Percentiles rank a stretch among this genome's conserved stretches.
Conservation (phyloP, 257 asterid species). For the Petunia secreta region DNA sequence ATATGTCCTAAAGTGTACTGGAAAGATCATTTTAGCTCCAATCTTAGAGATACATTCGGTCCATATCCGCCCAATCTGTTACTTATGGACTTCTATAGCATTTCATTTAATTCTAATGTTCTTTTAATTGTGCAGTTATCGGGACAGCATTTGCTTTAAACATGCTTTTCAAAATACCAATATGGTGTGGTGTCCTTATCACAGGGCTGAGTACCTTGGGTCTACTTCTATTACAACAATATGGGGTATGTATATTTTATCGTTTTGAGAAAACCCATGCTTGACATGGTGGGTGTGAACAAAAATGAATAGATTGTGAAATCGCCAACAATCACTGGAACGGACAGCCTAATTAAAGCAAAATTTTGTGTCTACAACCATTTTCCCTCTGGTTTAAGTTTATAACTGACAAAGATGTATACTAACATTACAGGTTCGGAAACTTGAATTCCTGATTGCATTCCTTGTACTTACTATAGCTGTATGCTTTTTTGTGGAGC, state of each 20-base stretch:
- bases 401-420: neutral
- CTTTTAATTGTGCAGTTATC: constrained; percentile 55
- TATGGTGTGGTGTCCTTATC: constrained; percentile 94
- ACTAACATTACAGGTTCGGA: constrained; percentile 68
- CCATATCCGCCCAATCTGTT: too few species aligned
- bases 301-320: constrained; percentile 3
- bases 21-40: too few species aligned
- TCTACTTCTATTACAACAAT: constrained; percentile 84
- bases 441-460: constrained; percentile 84
- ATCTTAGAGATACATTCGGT: too few species aligned
- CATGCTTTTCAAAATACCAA: constrained; percentile 89
- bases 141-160: constrained; percentile 98
- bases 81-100: neutral
- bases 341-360: neutral
- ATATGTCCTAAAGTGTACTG: too few species aligned
- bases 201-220: constrained; percentile 90
- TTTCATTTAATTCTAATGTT: neutral
- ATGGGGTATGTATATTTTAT: constrained; percentile 66
- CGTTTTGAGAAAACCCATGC: neutral
- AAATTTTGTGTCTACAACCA: too few species aligned
- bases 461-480: constrained; percentile 83
- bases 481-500: constrained; percentile 80
- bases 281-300: neutral
- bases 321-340: neutral
- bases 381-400: neutral